phyloP scores from a whole-genome alignment of 441 rosid species.

The Hura crepitans region DNA sequence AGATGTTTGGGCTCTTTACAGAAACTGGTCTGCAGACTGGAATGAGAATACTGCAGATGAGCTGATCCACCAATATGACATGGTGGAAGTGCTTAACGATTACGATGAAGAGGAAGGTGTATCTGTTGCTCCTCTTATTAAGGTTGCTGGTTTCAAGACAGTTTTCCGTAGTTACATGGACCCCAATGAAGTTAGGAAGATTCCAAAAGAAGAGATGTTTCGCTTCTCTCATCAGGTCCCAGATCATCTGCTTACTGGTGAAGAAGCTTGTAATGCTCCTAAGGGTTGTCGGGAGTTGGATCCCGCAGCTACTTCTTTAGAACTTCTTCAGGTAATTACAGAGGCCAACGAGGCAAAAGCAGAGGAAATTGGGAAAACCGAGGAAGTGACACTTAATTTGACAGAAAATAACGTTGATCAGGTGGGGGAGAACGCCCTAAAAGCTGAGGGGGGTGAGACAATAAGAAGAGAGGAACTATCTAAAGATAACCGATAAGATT shows the following conservation, averaged over 20 bases:
- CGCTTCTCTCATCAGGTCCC: conserved; percentile 40
- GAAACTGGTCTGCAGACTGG: conserved; percentile 48
- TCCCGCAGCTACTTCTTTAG: conserved; percentile 42
- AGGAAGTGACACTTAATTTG: conserved; percentile 17
- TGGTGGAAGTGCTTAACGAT: conserved; percentile 45
- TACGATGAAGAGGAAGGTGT: conserved; percentile 37
- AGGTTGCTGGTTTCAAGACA: conserved; percentile 45
- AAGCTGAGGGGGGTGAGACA: no score
- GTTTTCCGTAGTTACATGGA: conserved; percentile 38
- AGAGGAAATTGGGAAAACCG: conserved; percentile 25
- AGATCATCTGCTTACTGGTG: conserved; percentile 35
- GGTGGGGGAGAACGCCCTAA: conserved; percentile 11
- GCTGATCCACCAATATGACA: conserved; percentile 34
- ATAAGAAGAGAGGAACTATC: no score
- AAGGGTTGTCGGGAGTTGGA: conserved; percentile 44
- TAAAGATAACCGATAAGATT: no score
- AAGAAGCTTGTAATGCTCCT: conserved; percentile 38
- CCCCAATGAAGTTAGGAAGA: conserved; percentile 28
- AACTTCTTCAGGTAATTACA: conserved; percentile 30
- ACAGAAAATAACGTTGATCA: conserved; percentile 15
- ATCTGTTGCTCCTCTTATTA: conserved; percentile 30
- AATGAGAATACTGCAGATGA: conserved; percentile 34
- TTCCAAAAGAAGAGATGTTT: conserved; percentile 30
- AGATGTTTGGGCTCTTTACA: conserved; percentile 43
- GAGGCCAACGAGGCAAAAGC: conserved; percentile 14